Percentiles rank a stretch among this genome's conserved stretches.
These are phyloP conservation scores for Xylariaceae sp. DNA, from an alignment of 2,329 filamentous ascomycete genomes.

Conservation along the genomic window DNA sequence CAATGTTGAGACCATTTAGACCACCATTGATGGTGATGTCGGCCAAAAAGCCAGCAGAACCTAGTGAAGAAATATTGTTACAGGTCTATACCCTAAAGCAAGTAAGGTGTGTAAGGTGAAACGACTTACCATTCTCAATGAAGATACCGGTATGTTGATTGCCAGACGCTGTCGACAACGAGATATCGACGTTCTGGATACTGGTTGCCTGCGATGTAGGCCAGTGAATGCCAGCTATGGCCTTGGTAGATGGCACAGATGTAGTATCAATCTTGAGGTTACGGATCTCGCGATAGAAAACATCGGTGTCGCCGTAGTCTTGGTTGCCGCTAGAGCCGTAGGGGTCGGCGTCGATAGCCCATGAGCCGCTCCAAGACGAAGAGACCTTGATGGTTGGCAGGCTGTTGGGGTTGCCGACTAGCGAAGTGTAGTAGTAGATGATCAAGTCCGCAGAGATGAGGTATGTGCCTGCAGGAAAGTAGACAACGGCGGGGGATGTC, in stretches of 20 bases:
- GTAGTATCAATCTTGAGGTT: slow-evolving; percentile 57
- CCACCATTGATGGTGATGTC: slow-evolving; percentile 71
- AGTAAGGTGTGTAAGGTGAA: too few species aligned
- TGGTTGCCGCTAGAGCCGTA: slow-evolving; percentile 38
- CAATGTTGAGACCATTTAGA: slow-evolving; percentile 60
- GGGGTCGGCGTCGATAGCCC: slow-evolving; percentile 45
- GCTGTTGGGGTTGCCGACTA: slow-evolving; percentile 44
- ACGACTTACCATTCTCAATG: too few species aligned
- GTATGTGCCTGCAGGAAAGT: slow-evolving; percentile 20
- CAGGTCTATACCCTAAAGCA: too few species aligned
- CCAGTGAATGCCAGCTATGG: slow-evolving; percentile 60
- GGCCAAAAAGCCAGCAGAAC: slow-evolving; percentile 62
- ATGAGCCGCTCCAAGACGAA: slow-evolving; percentile 44
- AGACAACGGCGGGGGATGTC: slow-evolving; percentile 18
- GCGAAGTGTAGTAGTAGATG: slow-evolving; percentile 75
- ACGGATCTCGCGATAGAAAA: slow-evolving; percentile 55
- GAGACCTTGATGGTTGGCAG: slow-evolving; percentile 52
- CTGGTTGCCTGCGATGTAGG: slow-evolving; percentile 62
- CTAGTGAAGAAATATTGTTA: too few species aligned
- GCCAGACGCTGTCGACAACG: slow-evolving; percentile 41
- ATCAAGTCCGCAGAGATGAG: slow-evolving; percentile 50
- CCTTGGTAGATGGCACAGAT: slow-evolving; percentile 40
- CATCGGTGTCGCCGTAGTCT: slow-evolving; percentile 51
- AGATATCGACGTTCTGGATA: slow-evolving; percentile 56
- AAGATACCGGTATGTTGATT: slow-evolving; percentile 55